Evolutionary conservation across 306 rosid genomes (phyloP), one percentile per base, ranked within the genome.

Genomic region (Glycyrrhiza uralensis): DNA sequence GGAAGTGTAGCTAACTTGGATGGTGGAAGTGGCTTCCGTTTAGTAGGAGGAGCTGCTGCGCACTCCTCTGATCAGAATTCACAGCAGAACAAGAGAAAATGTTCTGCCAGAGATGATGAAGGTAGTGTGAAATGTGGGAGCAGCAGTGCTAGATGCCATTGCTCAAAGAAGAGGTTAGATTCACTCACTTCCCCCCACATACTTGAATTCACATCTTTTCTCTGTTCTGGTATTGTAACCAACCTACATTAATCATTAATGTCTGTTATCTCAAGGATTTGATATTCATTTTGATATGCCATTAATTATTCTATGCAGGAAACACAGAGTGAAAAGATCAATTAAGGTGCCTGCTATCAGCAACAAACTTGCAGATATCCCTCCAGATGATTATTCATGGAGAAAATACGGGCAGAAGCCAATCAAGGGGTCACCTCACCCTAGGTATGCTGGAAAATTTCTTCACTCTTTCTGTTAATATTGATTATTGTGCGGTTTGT

Each of bases 371-470:
- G 96, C 97, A 0, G 94, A 92, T 86, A 92, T 92, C 29, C 97
- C 97, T 66, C 85, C 96, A 1, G 97, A 92, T 81, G 96, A 89
- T 84, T 92, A 85, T 79, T 89, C 97, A 45, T 92, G 97, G 96
- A 87, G 97, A 86, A 92, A 92, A 75, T 92, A 92, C 14, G 97
- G 97, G 35, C 96, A 89, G 92, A 92, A 92, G 91, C 96, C 97
- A 32, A 92, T 92, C 83, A 92, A 92, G 87, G 97, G 97, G 13
- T 92, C 97, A 36, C 97, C 97, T 60, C 96, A 92, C 68, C 97
- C 97, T 36, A 87, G 96, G 97, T 92, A 82, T 71, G 19, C n/a
- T n/a, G n/a, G n/a, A n/a, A n/a, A n/a, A n/a, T n/a, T n/a, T n/a
- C n/a, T n/a, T n/a, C n/a, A n/a, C n/a, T n/a, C n/a, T n/a, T n/a